Evolutionary conservation across 1,139 yeast genomes (phyloP), one percentile per base, ranked within the genome.

Genomic region (Candida sojae): DNA sequence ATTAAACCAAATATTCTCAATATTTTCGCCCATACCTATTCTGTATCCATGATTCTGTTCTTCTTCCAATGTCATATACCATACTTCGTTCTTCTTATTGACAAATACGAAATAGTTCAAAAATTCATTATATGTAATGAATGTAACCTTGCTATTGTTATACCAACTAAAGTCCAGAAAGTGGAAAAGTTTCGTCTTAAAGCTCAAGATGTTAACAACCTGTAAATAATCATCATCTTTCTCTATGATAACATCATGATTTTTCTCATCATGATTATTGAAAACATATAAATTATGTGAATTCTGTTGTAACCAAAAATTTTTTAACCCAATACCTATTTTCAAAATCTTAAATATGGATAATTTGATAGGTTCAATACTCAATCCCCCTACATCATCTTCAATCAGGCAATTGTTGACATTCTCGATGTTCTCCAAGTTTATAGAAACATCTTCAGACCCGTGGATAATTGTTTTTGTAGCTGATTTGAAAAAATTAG

Each of bases 341-440:
- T 73, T 73, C 43, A 75, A 58, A 12, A 72, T 60, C 48, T 70
- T 73, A 50, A 57, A 63, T 1, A 75, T 58, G 0, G 70, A 57
- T 5, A 73, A 45, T 46, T 67, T 70, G 2, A 65, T 69, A 26
- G 55, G 60, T 26, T 65, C 71, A 13, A 73, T 58, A 7, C 57
- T 51, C 26, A 56, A 59, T 43, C 66, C 66, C 6, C 66, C 60
- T 28, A 57, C 44, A 23, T 69, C 71, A 46, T 73, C 77, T 45
- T 72, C 76, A 13, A 60, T 50, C 21, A 59, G 50, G 12, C 53
- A 52, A 53, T 70, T 71, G 48, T 66, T 66, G 43, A 63, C 59
- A 48, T 67, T 69, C 56, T 75, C 80, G n/a, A 72, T 55, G 50
- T 73, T 74, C 45, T 73, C 73, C 42, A 75, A 54, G 46, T 66